These are phyloP conservation scores for Fraxinus baroniana DNA, from an alignment of 305 asterid species.

Conservation along the genomic window DNA sequence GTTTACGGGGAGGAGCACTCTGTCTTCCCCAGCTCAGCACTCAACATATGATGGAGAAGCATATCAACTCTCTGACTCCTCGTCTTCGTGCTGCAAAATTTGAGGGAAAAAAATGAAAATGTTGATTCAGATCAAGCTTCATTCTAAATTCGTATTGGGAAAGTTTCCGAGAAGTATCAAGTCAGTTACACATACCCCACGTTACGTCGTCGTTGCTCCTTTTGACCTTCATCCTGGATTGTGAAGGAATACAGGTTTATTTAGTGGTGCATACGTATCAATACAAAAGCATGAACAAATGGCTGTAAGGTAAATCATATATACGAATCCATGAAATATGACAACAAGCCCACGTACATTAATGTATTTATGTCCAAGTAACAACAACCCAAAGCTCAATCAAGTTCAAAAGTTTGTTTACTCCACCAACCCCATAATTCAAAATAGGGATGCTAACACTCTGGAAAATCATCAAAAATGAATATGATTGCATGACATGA, in stretches of 20 bases:
- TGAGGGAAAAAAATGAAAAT: slow-evolving; percentile 10
- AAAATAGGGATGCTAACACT: not conserved
- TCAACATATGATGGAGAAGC: slow-evolving; percentile 95
- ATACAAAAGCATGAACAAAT: not conserved
- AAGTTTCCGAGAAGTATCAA: not conserved
- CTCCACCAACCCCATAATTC: not conserved
- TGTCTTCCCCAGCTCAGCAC: slow-evolving; percentile 63
- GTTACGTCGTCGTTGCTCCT: slow-evolving; percentile 41
- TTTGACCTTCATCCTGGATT: slow-evolving; percentile 52
- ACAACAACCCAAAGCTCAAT: not conserved
- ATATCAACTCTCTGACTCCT: slow-evolving; percentile 81
- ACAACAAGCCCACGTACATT: not conserved
- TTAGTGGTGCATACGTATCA: not conserved
- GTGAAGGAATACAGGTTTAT: not conserved
- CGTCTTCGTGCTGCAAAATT: slow-evolving; percentile 58
- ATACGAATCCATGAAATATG: not conserved
- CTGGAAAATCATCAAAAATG: not conserved
- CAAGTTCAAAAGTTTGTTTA: not conserved
- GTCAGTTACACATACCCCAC: slow-evolving; percentile 53
- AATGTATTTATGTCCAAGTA: not conserved
- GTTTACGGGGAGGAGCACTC: slow-evolving; percentile 42
- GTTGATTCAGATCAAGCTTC: slow-evolving; percentile 15
- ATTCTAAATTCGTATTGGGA: not conserved
- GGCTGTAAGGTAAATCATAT: not conserved
- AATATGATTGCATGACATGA: not conserved